Conservation (phyloP, 768 basidiomycete species). For the Amanita thiersii region DNA sequence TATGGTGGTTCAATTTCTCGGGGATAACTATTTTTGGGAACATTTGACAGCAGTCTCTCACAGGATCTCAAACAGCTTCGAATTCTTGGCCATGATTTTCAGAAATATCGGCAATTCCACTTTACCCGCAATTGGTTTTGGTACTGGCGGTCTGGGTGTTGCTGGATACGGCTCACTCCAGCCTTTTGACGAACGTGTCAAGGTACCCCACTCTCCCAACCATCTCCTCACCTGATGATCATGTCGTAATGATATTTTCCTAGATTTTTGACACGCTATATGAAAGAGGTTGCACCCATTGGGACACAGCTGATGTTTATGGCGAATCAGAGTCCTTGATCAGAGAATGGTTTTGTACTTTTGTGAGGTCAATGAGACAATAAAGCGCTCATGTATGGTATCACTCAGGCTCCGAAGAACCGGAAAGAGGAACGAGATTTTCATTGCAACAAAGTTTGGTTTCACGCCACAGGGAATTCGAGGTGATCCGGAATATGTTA, state of each 20-base stretch:
- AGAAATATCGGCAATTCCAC: slow-evolving; percentile 34
- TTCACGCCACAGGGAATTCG: slow-evolving; percentile 13
- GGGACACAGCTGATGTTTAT: slow-evolving; percentile 44
- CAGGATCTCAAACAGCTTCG: too few relatives aligned
- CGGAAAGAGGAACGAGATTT: slow-evolving; percentile 43
- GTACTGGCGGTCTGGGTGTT: slow-evolving; percentile 48
- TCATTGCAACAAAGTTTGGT: slow-evolving; percentile 50
- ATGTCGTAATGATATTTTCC: background rate
- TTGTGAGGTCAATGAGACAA: background rate
- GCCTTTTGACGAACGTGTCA: slow-evolving; percentile 51
- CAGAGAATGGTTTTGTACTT: slow-evolving; percentile 29
- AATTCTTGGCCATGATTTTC: background rate
- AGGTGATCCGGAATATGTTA: slow-evolving; percentile 29
- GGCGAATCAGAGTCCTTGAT: slow-evolving; percentile 33
- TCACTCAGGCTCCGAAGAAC: slow-evolving; percentile 36
- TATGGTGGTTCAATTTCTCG: too few relatives aligned
- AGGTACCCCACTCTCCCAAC: slow-evolving; percentile 23
- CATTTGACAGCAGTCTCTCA: too few relatives aligned
- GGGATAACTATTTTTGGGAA: too few relatives aligned
- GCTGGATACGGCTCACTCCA: slow-evolving; percentile 32
- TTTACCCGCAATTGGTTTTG: slow-evolving; percentile 50
- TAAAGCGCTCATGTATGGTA: background rate
- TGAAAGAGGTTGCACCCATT: slow-evolving; percentile 32
- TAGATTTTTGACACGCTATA: slow-evolving; percentile 34
- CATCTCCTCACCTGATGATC: background rate